Base-by-base conservation (phyloP, 2,329 filamentous ascomycete species). In the Pseudogymnoascus sp. region DNA sequence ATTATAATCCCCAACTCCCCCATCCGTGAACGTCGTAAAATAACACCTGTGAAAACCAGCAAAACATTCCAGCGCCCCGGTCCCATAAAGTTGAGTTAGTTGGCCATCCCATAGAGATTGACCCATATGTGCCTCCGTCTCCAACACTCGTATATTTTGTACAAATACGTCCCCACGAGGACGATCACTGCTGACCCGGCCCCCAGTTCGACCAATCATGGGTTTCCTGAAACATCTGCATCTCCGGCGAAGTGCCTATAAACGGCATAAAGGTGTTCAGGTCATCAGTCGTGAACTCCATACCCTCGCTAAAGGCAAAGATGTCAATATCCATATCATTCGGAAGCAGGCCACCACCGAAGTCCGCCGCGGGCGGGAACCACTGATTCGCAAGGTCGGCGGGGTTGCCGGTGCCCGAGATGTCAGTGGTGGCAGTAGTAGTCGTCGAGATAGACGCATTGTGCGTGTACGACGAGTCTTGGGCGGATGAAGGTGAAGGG, bases 321-420 rank as follows among this genome's bases (percentile, higher is more conserved):
- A 60, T 60, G 31, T 60, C 59, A 4, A 60, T 23, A 40, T 60
- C 59, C 59, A 60, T 60, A 60, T 60, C 59, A 40, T 42, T 42
- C 18, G 59, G 59, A 3, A 60, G 31, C 18, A 60, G 23, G 25
- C 59, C 31, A 10, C 35, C 38, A n/a, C 38, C 35, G n/a, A 60
- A 60, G 16, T 60, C 35, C 31, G 33, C 7, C 35, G 33, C 4
- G 11, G 59, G 33, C 2, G 28, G 33, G 33, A 60, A 60, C 33
- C 33, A 60, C 35, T 60, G 59, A 5, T 40, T 16, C 10, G 18
- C 28, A 12, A 12, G 3, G 18, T 38, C 35, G 18, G 5, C 12
- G 14, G 59, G 6, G 14, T 14, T 11, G 18, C 35, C 18, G 33
- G 21, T 16, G 33, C 35, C 59, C 5, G 59, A 25, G 33, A 42